Percentiles rank a stretch among this genome's conserved stretches.
Conservation (phyloP, 2,329 filamentous ascomycete species). For the Aspergillus sp. region DNA sequence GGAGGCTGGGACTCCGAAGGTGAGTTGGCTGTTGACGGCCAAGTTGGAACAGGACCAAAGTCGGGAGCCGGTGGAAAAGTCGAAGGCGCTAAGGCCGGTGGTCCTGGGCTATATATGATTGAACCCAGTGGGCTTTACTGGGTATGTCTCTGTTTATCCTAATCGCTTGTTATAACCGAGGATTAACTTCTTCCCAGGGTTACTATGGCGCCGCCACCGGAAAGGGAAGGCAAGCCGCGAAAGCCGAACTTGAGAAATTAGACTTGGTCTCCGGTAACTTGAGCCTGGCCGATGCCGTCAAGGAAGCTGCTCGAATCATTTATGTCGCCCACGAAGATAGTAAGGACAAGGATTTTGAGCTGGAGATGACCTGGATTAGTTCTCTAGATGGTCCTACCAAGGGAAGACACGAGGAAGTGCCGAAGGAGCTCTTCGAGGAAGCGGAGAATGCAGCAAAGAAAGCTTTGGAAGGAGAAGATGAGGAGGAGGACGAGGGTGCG, state of each 20-base stretch:
- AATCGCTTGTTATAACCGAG: background rate
- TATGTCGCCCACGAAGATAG: constrained; percentile 97
- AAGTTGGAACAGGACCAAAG: constrained; percentile 74
- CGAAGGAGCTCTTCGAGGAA: constrained; percentile 82
- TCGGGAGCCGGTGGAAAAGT: constrained; percentile 79
- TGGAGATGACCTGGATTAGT: constrained; percentile 99
- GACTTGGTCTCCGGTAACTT: constrained; percentile 73
- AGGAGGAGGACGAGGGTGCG: constrained; percentile 64
- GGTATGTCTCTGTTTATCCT: constrained; percentile 42
- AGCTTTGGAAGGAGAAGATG: constrained; percentile 77
- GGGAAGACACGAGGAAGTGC: constrained; percentile 87
- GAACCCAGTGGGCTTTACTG: constrained; percentile 96
- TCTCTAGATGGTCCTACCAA: constrained; percentile 77
- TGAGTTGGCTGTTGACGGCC: constrained; percentile 78
- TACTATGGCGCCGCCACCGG: constrained; percentile 98
- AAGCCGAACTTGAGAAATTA: constrained; percentile 97
- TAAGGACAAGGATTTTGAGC: constrained; percentile 99
- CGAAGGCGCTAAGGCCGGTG: constrained; percentile 68
- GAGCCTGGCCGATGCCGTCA: constrained; percentile 78
- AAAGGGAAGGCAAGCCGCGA: constrained; percentile 93
- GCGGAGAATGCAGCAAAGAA: constrained; percentile 90
- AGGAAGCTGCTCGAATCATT: constrained; percentile 94
- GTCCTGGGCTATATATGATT: constrained; percentile 96
- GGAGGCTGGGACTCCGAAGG: constrained; percentile 88
- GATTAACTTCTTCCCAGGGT: constrained; percentile 47